Base-by-base conservation (phyloP, 2,329 filamentous ascomycete species). In the Decorospora gaudefroyi region DNA sequence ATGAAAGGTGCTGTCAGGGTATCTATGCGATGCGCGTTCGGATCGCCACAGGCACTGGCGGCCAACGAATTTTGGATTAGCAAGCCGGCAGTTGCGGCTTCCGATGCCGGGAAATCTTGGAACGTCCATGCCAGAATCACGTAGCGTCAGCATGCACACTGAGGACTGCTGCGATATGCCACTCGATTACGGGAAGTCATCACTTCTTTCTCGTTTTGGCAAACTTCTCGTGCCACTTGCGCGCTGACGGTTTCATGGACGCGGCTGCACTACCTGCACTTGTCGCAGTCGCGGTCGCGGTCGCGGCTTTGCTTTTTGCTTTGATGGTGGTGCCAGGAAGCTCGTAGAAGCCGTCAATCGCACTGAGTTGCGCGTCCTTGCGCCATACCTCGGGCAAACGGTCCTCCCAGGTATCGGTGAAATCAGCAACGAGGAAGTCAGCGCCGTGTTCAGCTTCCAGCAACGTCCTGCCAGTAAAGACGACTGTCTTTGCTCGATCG, bases 171-270 rank as follows among this genome's bases (percentile, higher is more conserved):
- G n/a, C n/a, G n/a, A n/a, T 12, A 22, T 17, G 22, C 19, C 12
- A 13, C 22, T 12, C 22, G 8, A 30, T 23, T 3, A 25, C 6
- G 17, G 3, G 12, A 12, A 2, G 6, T 11, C 25, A 8, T 64
- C 37, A 67, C 42, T 57, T 60, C 28, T 65, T 64, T 29, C 67
- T 59, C 6, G 61, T 62, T 46, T 63, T 67, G 22, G 56, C 67
- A 39, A 72, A 68, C 47, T 62, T 71, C 33, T 71, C 69, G 45
- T 72, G 69, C 69, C 69, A 72, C 49, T 70, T 72, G n/a, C 68
- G 61, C 19, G 61, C 60, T 34, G 59, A 62, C 6, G 60, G 53
- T 37, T 65, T 64, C 5, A 55, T 39, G n/a, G 57, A 51, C 22
- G 48, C 31, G 18, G 41, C 31, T 11, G 45, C 29, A 27, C 31